Evolutionary conservation across 2,329 filamentous ascomycete species (phyloP).

Genomic region (Diaporthe velutina): DNA sequence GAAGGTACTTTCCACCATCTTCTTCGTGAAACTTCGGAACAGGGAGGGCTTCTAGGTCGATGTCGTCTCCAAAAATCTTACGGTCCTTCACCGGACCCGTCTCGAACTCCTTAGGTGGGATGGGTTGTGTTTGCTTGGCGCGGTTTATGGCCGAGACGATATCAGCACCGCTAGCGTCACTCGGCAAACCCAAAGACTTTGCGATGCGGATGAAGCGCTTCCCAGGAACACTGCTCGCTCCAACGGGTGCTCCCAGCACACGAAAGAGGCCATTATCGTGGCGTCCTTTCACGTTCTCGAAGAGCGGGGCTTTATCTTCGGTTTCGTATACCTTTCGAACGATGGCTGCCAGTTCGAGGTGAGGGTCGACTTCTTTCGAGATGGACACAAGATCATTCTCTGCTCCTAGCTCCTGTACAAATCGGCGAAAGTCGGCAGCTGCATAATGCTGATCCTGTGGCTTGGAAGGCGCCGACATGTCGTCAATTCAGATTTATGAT

Average conservation of each 20-base stretch:
- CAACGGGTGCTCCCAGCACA: neutral
- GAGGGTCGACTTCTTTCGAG: neutral
- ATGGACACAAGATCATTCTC: neutral
- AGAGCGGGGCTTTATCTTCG: neutral
- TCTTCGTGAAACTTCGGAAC: neutral
- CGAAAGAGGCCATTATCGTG: neutral
- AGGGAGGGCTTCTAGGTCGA: neutral
- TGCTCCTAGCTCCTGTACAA: neutral
- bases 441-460: neutral
- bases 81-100: neutral
- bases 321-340: neutral
- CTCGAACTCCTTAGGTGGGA: neutral
- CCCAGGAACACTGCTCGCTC: neutral
- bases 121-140: neutral
- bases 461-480: neutral
- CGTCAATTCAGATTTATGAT: neutral
- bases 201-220: neutral
- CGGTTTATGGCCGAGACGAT: neutral
- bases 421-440: neutral
- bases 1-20: neutral
- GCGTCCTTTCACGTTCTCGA: neutral
- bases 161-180: neutral
- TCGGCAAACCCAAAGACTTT: neutral
- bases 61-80: neutral
- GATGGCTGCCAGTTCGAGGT: neutral